Evolutionary conservation across 2,329 filamentous ascomycete genomes (phyloP).

Genomic region (Fusarium brachygibbosum): DNA sequence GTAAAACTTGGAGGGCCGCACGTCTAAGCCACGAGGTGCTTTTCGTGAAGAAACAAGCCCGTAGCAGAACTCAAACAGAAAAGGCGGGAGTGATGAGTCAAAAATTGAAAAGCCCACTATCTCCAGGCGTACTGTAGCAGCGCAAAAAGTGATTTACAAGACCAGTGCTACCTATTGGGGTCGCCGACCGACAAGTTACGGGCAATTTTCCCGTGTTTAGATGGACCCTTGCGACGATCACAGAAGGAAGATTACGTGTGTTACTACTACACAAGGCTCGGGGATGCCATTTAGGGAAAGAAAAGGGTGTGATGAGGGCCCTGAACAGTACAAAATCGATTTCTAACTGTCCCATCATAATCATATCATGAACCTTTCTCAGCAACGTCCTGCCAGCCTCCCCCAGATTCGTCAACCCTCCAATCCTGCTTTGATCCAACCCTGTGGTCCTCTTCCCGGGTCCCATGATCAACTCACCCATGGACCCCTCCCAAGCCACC

Average conservation of each 20-base stretch:
- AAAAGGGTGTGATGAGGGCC: constrained; percentile 36
- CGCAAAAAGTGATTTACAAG: background rate
- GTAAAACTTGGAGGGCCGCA: constrained; percentile 32
- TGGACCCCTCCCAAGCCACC: constrained; percentile 22
- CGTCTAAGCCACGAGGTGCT: constrained; percentile 42
- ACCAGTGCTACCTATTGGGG: background rate
- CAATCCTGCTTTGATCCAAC: constrained; percentile 36
- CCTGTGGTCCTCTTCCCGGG: constrained; percentile 22
- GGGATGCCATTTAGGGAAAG: constrained; percentile 13
- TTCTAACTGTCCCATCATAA: constrained; percentile 32
- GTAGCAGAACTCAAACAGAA: background rate
- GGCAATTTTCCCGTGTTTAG: constrained; percentile 7
- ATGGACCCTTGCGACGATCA: constrained; percentile 33
- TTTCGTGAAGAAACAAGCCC: constrained; percentile 15
- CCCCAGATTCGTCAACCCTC: constrained; percentile 19
- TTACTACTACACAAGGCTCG: constrained; percentile 16
- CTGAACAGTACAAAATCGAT: background rate
- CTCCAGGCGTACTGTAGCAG: constrained; percentile 27
- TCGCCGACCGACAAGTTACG: constrained; percentile 4
- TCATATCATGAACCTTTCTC: constrained; percentile 5
- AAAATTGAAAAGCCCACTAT: constrained; percentile 12
- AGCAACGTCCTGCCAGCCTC: constrained; percentile 17
- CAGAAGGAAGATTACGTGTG: constrained; percentile 37
- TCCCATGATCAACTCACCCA: constrained; percentile 36
- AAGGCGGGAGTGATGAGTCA: constrained; percentile 41